A percentile compares a stretch with the other conserved stretches of the same genome.
phyloP scores from a whole-genome alignment of 148 eudicot species.

The Nepenthes gracilis region DNA sequence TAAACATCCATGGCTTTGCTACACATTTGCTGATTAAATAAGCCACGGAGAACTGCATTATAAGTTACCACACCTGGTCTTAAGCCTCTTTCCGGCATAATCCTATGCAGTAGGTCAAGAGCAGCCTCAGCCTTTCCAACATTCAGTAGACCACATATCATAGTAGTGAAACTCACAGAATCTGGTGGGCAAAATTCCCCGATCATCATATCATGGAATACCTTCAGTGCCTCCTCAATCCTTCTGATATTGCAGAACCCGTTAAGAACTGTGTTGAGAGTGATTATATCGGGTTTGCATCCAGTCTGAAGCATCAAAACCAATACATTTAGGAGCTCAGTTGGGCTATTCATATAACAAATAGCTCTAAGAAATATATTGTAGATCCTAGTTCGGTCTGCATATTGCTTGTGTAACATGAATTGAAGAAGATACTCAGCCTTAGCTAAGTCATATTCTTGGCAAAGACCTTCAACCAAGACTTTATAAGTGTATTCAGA shows the following conservation, averaged over 20 bases:
- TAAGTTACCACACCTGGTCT: conserved; percentile 67
- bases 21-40: conserved; percentile 38
- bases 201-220: conserved; percentile 58
- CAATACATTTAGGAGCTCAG: conserved; percentile 66
- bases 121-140: conserved; percentile 47
- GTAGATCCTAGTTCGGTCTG: conserved; percentile 46
- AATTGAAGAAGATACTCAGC: conserved; percentile 50
- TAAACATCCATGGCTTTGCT: conserved; percentile 55
- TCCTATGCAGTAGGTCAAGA: conserved; percentile 32
- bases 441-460: conserved; percentile 37
- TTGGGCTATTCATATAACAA: conserved; percentile 38
- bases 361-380: conserved; percentile 76
- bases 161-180: conserved; percentile 60
- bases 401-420: conserved; percentile 39
- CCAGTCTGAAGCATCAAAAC: conserved; percentile 52
- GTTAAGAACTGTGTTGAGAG: conserved; percentile 66
- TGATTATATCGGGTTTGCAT: conserved; percentile 66
- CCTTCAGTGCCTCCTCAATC: conserved; percentile 51
- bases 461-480: conserved; percentile 71
- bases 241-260: conserved; percentile 68
- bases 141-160: conserved; percentile 53
- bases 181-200: conserved; percentile 74
- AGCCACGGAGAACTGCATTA: conserved; percentile 51
- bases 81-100: conserved; percentile 58
- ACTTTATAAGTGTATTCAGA: conserved; percentile 64